Conservation (phyloP, 306 rosid species). For the Gillenia trifoliata region DNA sequence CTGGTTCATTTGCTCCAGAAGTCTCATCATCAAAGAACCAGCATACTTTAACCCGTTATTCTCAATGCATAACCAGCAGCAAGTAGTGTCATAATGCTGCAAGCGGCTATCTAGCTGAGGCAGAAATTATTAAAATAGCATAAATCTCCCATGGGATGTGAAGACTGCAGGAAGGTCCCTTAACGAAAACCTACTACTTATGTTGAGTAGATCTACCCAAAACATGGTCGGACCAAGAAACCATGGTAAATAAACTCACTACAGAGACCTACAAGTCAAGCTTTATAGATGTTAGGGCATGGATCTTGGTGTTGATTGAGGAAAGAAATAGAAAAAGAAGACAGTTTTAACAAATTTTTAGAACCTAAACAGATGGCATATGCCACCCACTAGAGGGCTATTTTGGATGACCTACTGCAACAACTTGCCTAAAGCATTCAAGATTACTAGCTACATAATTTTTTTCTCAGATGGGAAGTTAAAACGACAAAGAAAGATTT, state of each 20-base stretch:
- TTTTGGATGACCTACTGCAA: neutral
- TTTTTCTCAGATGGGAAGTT: neutral
- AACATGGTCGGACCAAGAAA: neutral
- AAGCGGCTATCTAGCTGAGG: neutral
- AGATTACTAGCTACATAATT: neutral
- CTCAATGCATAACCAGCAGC: neutral
- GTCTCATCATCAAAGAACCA: neutral
- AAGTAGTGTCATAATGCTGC: neutral
- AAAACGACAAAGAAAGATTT: neutral
- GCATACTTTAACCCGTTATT: neutral
- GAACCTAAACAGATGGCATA: neutral
- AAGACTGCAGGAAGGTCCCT: neutral
- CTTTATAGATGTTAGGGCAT: neutral
- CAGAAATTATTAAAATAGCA: neutral
- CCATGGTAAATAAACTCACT: neutral
- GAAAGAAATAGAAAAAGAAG: neutral
- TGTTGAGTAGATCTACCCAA: neutral
- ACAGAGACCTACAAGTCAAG: neutral
- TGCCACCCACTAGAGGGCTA: neutral
- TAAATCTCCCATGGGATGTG: neutral
- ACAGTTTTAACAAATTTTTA: neutral
- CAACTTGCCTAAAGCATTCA: neutral
- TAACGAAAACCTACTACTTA: neutral
- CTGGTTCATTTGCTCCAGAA: neutral
- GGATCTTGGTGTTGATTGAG: neutral